Base-by-base conservation (phyloP, 2,329 filamentous ascomycete species). In the Cryphonectria carpinicola region DNA sequence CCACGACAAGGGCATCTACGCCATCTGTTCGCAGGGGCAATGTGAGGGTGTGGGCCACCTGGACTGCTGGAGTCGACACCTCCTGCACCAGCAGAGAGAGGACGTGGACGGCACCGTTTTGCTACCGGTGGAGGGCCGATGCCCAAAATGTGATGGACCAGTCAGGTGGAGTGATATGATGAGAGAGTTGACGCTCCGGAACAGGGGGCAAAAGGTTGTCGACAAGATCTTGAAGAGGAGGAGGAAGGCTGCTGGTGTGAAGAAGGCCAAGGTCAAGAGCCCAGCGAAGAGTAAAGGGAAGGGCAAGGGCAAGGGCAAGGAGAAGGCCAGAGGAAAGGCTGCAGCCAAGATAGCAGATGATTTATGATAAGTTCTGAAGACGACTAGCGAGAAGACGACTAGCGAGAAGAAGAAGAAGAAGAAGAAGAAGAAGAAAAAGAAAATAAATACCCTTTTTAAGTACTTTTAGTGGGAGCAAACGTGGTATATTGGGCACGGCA, bases 121-220 rank as follows among this genome's bases (percentile, higher is more conserved):
- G 1, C 77, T 97, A 1, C 95, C 95, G 0, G 83, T 87, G 1
- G 78, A 84, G 46, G 94, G 94, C 2, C 80, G 76, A 2, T 98
- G 95, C 81, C 93, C 93, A 0, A 82, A 82, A 28, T 98, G 95
- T 77, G 81, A 84, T 1, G 83, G 84, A 0, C 80, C 83, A 5
- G 81, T 94, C 1, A 79, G 84, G 66, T 98, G 95, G 95, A 84
- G 85, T 0, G 88, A 92, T 64, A 88, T 98, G 81, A 92, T 97
- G 82, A 95, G 90, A 77, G 95, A 97, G 78, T 81, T 97, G 75
- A 96, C 87, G 66, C 81, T 97, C 65, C 87, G 95, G 43, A 83
- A 88, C 49, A 87, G 93, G 35, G 94, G 92, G 0, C 80, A 86
- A 68, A 91, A 92, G 70, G 91, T 94, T 74, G 82, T 95, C 0